Percentiles rank a stretch among this genome's conserved stretches.
Conservation (phyloP, 225 moss, liverwort and hornwort genomes). For the Polytrichum formosum region DNA sequence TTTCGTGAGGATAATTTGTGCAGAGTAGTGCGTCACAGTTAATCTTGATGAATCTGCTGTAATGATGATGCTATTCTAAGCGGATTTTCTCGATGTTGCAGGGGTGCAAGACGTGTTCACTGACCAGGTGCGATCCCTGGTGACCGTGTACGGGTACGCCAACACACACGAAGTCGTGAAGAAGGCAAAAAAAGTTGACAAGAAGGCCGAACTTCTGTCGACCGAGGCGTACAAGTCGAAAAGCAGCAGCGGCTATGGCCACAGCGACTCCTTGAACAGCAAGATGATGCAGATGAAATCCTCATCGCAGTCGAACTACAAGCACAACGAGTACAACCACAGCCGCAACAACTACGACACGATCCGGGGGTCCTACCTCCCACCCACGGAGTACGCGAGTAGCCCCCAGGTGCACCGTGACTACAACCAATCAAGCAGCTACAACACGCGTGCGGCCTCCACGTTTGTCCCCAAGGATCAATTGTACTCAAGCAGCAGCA, state of each 20-base stretch:
- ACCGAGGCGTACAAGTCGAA: slow-evolving; percentile 29
- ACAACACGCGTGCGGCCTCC: neutral
- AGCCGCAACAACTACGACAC: no score
- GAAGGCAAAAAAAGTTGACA: slow-evolving; percentile 38
- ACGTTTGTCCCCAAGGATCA: no score
- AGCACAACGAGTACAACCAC: slow-evolving; percentile 4
- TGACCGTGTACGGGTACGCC: slow-evolving; percentile 31
- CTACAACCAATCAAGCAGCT: slow-evolving; percentile 1
- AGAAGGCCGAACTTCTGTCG: slow-evolving; percentile 26
- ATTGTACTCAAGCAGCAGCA: neutral
- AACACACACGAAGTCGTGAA: slow-evolving; percentile 35
- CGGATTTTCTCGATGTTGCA: neutral
- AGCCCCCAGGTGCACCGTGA: slow-evolving; percentile 38
- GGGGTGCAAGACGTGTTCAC: slow-evolving; percentile 35
- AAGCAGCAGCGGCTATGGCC: neutral
- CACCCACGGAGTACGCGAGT: slow-evolving; percentile 18
- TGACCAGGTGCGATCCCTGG: slow-evolving; percentile 34
- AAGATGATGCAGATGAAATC: no score
- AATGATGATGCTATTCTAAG: no score
- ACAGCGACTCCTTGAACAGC: slow-evolving; percentile 17
- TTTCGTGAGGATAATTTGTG: no score
- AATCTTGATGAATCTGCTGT: no score
- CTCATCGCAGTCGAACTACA: neutral
- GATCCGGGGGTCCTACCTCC: neutral
- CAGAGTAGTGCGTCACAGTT: no score